A percentile compares a stretch with the other conserved stretches of the same genome.
Conservation (phyloP, 805 yeast species). For the Myxozyma mucilagina region DNA sequence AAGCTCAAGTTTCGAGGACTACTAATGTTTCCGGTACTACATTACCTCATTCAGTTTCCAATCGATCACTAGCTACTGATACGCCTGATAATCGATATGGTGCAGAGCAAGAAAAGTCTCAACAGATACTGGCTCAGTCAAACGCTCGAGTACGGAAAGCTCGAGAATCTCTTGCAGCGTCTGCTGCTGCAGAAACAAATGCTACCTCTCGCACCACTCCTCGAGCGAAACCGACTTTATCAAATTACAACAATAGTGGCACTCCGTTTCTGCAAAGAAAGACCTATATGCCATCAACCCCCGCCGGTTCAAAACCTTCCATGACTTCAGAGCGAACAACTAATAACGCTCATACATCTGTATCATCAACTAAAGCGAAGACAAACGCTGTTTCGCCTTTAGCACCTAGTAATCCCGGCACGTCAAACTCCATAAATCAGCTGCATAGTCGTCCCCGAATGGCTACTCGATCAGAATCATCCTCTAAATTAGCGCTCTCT, state of each 20-base stretch:
- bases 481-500: neutral
- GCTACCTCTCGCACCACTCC: neutral
- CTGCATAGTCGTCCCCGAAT: neutral
- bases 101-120: conserved; percentile 12
- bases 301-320: neutral
- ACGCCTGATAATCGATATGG: neutral
- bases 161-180: conserved; percentile 17
- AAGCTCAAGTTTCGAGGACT: too few species aligned
- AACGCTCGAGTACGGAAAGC: conserved; percentile 16
- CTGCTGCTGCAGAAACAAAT: neutral
- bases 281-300: neutral
- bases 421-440: conserved; percentile 4
- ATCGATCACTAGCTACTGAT: neutral
- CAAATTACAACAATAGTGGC: neutral
- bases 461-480: neutral
- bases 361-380: neutral
- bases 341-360: neutral
- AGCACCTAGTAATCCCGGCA: conserved; percentile 7
- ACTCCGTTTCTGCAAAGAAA: neutral
- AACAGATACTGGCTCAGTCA: conserved; percentile 9
- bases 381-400: conserved; percentile 1
- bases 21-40: too few species aligned
- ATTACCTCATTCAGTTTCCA: neutral
- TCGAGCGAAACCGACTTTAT: neutral
- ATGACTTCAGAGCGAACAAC: neutral